Evolutionary conservation across 2,329 filamentous ascomycete species (phyloP).

Genomic region (Colletotrichum tanaceti): DNA sequence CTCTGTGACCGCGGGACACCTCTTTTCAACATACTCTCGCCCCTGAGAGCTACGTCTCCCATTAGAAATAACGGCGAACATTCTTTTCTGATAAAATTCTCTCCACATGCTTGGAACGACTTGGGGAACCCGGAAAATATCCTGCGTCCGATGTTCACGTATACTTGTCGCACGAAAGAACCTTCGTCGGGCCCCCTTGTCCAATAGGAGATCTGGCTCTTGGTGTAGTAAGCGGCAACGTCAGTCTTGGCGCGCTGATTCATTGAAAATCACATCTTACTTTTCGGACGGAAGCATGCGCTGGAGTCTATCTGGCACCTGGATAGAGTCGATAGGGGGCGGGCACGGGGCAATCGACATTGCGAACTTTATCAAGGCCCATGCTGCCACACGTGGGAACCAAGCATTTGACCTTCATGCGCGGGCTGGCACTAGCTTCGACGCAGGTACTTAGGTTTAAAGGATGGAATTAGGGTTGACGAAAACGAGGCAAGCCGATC

Average conservation of each 20-base stretch:
- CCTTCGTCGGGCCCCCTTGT: neutral
- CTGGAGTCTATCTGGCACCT: slow-evolving; percentile 19
- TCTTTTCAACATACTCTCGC: too few species aligned
- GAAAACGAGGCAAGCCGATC: neutral
- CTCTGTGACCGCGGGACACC: too few species aligned
- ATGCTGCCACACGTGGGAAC: neutral
- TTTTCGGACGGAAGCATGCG: slow-evolving; percentile 15
- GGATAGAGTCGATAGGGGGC: neutral
- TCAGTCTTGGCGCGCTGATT: slow-evolving; percentile 24
- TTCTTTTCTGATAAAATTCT: too few species aligned
- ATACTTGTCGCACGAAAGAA: neutral
- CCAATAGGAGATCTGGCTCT: slow-evolving; percentile 27
- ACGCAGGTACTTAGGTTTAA: too few species aligned
- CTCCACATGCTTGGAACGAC: slow-evolving; percentile 12
- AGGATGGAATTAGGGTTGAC: neutral
- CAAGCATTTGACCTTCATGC: neutral
- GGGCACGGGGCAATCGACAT: slow-evolving; percentile 2
- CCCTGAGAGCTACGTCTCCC: too few species aligned
- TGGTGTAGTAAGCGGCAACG: slow-evolving; percentile 11
- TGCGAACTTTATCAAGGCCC: neutral
- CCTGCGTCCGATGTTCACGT: neutral
- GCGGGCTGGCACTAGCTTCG: too few species aligned
- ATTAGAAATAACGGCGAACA: neutral
- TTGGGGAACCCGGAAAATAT: neutral
- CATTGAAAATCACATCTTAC: slow-evolving; percentile 6